Evolutionary conservation across 331 rosid species (phyloP), one percentile per base, ranked within the genome.

Genomic region (Pyrus hybrid): DNA sequence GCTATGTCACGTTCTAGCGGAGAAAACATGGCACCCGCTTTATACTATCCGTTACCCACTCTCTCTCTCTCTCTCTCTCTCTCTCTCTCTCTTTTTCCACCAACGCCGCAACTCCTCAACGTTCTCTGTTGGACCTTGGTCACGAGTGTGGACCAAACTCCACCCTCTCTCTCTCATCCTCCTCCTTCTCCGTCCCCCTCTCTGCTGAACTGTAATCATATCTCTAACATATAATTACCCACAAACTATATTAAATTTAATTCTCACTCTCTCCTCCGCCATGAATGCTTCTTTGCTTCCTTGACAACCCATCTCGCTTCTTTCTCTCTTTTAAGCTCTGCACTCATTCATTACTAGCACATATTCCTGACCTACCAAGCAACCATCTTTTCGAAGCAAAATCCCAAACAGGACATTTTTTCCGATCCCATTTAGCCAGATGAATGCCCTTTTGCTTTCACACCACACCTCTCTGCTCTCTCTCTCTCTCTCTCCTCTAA

Each of bases 211-310:
- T 37, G 45, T 8, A 37, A 37, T 37, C 45, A 61, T 61, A 61
- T 23, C 30, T 23, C 4, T 18, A 35, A 29, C 64, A 60, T 8
- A 60, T 29, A 63, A 63, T 1, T 14, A 17, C 68, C 32, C 68
- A 37, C 45, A 37, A 37, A 37, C 45, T 37, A 14, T 3, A 41
- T 41, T 41, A 10, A 41, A 41, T 10, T 41, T 23, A 63, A 30
- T 16, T 53, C 47, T 11, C 14, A 10, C 47, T 41, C 47, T 11
- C 47, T 11, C 32, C 68, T 69, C 75, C 77, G 77, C 82, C 88
- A 88, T 88, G 87, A 92, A 87, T 86, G 84, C 89, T 85, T 47
- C 92, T 76, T 91, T 91, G 92, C 98, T 89, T 91, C 87, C 62
- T 83, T 63, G 3, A 76, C 90, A 93, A 93, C 95, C 98, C 96